A percentile compares a stretch with the other conserved stretches of the same genome.
Evolutionary conservation across 768 basidiomycete species (phyloP).

Genomic region (Suillus paluster): DNA sequence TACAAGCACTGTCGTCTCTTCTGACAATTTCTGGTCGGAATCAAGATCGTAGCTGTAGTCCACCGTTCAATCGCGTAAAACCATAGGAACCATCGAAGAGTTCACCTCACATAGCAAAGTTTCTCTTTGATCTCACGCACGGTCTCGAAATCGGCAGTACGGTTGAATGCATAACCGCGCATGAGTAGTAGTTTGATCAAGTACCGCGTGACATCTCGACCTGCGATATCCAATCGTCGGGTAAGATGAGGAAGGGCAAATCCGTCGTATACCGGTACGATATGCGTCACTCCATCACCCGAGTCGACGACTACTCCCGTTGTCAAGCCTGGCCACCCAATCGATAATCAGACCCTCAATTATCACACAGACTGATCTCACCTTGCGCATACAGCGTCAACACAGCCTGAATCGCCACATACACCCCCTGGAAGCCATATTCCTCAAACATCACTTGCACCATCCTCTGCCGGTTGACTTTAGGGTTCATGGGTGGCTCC

Average conservation of each 20-base stretch:
- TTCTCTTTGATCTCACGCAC: slow-evolving; percentile 99
- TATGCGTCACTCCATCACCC: slow-evolving; percentile 98
- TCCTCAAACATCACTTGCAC: slow-evolving; percentile 99
- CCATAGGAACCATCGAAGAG: neutral
- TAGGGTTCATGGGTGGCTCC: slow-evolving; percentile 99
- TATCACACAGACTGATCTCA: slow-evolving; percentile 40
- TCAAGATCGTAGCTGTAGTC: slow-evolving; percentile 89
- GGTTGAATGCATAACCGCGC: slow-evolving; percentile 99
- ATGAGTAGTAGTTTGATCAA: slow-evolving; percentile 99
- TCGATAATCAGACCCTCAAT: neutral
- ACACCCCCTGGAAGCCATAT: slow-evolving; percentile 94
- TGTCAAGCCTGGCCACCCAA: slow-evolving; percentile 73
- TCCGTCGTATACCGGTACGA: slow-evolving; percentile 98
- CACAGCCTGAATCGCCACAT: slow-evolving; percentile 98
- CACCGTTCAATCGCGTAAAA: slow-evolving; percentile 3
- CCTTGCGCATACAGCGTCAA: slow-evolving; percentile 98
- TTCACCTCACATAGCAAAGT: slow-evolving; percentile 92
- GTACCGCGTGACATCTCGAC: slow-evolving; percentile 97
- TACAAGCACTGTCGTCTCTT: slow-evolving; percentile 95
- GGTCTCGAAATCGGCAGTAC: slow-evolving; percentile 99
- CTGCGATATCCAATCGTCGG: slow-evolving; percentile 93
- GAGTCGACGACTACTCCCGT: slow-evolving; percentile 99
- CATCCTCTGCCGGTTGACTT: slow-evolving; percentile 90
- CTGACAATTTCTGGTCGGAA: slow-evolving; percentile 87
- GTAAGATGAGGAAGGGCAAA: slow-evolving; percentile 96